These are phyloP conservation scores for Ustilago trichophora DNA, from an alignment of 1,284 basidiomycete species.

Conservation along the genomic window DNA sequence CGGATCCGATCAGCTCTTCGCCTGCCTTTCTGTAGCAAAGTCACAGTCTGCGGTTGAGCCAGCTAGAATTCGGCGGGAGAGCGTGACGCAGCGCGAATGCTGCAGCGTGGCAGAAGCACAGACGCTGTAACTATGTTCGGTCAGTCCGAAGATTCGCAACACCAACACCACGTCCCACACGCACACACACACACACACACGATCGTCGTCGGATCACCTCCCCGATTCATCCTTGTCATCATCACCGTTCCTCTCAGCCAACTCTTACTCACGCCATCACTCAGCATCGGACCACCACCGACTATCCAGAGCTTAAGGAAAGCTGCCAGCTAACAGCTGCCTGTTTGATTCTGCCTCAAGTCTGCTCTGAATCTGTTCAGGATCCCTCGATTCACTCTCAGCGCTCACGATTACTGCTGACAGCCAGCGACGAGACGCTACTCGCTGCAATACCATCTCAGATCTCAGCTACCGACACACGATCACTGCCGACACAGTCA, in stretches of 20 bases:
- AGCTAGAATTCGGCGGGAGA: not conserved
- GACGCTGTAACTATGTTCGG: not conserved
- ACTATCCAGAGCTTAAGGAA: not conserved
- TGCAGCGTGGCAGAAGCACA: not conserved
- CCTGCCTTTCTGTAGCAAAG: not conserved
- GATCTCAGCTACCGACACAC: no score
- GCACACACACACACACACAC: not conserved
- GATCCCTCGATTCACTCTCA: no score
- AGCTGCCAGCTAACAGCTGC: no score
- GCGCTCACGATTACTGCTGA: no score
- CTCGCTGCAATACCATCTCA: no score
- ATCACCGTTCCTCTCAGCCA: no score
- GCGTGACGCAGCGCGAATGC: constrained; percentile 6
- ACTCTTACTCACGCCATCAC: not conserved
- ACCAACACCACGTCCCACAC: constrained; percentile 14
- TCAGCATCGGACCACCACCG: not conserved
- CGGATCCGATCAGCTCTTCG: not conserved
- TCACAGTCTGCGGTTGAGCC: constrained; percentile 24
- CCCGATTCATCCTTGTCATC: not conserved
- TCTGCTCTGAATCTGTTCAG: no score
- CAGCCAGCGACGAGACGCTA: no score
- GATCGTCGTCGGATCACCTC: not conserved
- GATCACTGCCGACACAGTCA: no score
- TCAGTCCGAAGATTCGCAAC: constrained; percentile 17
- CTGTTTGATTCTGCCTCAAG: no score